A percentile compares a stretch with the other conserved stretches of the same genome.
These are phyloP conservation scores for Lachnellula hyalina DNA, from an alignment of 2,329 filamentous ascomycete genomes.

Conservation along the genomic window DNA sequence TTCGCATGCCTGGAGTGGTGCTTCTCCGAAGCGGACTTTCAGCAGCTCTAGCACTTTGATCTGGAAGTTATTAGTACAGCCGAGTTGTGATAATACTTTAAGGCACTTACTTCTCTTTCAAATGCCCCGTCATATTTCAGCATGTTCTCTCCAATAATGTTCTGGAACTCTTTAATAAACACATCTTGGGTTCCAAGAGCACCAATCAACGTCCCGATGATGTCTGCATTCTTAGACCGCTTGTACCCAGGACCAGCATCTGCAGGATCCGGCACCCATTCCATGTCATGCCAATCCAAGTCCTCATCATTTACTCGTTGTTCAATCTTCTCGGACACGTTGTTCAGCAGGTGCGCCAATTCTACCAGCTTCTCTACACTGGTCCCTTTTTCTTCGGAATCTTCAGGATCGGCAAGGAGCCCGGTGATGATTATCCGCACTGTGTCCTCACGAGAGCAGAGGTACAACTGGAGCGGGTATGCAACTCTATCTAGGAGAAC, in stretches of 20 bases:
- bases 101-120: slow-evolving; percentile 55
- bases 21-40: slow-evolving; percentile 83
- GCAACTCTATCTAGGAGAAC: slow-evolving; percentile 72
- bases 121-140: slow-evolving; percentile 62
- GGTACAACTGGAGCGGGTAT: slow-evolving; percentile 66
- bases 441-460: slow-evolving; percentile 72
- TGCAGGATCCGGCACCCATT: slow-evolving; percentile 87
- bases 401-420: slow-evolving; percentile 57
- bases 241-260: slow-evolving; percentile 92
- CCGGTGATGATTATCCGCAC: slow-evolving; percentile 73
- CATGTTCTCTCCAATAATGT: slow-evolving; percentile 79
- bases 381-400: slow-evolving; percentile 33
- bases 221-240: slow-evolving; percentile 80
- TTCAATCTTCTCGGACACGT: slow-evolving; percentile 41
- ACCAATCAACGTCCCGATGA: slow-evolving; percentile 84
- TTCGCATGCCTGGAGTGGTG: slow-evolving; percentile 83
- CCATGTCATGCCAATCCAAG: slow-evolving; percentile 86
- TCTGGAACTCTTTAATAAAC: slow-evolving; percentile 92
- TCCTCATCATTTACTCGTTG: slow-evolving; percentile 58
- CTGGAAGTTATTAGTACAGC: slow-evolving; percentile 30
- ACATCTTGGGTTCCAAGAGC: slow-evolving; percentile 84
- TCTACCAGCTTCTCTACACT: slow-evolving; percentile 54
- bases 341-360: slow-evolving; percentile 56
- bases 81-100: slow-evolving; percentile 1
- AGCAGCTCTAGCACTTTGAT: slow-evolving; percentile 79